Percentiles rank a stretch among this genome's conserved stretches.
These are phyloP conservation scores for Singerocomus rubriflavus DNA, from an alignment of 1,284 basidiomycete genomes.

Conservation along the genomic window DNA sequence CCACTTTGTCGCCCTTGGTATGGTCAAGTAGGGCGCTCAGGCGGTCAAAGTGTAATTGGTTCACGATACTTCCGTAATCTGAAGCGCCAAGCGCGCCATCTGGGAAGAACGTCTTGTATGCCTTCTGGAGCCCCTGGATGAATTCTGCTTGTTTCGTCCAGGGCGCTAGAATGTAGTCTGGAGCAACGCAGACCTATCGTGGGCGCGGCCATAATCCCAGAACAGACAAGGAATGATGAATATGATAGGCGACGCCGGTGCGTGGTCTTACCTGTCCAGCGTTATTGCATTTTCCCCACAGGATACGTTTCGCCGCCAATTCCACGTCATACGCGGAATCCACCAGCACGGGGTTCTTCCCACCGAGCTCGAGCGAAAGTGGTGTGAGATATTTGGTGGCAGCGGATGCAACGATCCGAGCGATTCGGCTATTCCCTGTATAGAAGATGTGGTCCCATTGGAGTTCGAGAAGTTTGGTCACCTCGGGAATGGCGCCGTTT, in stretches of 20 bases:
- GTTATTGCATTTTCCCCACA: constrained; percentile 57
- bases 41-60: constrained; percentile 22
- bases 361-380: constrained; percentile 63
- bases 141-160: constrained; percentile 50
- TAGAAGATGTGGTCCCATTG: constrained; percentile 60
- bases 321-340: constrained; percentile 46
- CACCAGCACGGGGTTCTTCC: constrained; percentile 63
- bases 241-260: background rate
- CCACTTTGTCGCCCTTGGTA: constrained; percentile 54
- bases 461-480: constrained; percentile 48
- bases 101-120: constrained; percentile 32
- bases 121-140: constrained; percentile 46
- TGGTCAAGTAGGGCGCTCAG: constrained; percentile 40
- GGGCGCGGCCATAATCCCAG: too few relatives aligned
- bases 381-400: constrained; percentile 66
- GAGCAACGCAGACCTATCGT: constrained; percentile 54
- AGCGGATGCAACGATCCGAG: constrained; percentile 57
- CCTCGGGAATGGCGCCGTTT: constrained; percentile 55
- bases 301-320: constrained; percentile 43
- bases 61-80: constrained; percentile 23
- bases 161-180: constrained; percentile 61
- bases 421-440: constrained; percentile 45
- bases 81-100: constrained; percentile 21
- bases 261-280: constrained; percentile 42
- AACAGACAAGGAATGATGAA: background rate